Percentiles rank a stretch among this genome's conserved stretches.
phyloP scores from a whole-genome alignment of 1,284 basidiomycete species.

The Somion occarium region DNA sequence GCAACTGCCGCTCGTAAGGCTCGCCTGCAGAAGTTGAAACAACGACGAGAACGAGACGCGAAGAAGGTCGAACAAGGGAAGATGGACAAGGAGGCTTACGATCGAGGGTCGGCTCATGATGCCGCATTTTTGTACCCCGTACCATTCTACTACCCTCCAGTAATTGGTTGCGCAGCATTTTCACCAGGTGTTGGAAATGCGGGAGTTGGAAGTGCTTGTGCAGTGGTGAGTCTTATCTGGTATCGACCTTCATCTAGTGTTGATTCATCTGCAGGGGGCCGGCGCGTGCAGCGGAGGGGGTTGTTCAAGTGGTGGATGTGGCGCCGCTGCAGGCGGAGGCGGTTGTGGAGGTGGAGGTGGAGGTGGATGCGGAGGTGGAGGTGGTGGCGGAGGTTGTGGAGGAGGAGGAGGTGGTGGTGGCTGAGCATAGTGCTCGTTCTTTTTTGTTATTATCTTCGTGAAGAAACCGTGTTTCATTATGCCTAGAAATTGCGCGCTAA shows the following conservation, averaged over 20 bases:
- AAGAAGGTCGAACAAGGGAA: constrained; percentile 10
- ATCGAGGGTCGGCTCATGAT: constrained; percentile 9
- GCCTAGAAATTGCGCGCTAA: no score
- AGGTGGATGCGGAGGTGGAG: neutral
- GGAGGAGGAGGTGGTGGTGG: constrained; percentile 4
- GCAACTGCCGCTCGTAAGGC: neutral
- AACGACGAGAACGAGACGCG: constrained; percentile 16
- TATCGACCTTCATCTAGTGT: neutral
- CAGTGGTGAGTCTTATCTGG: constrained; percentile 5
- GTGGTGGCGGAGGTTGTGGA: neutral
- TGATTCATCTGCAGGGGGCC: neutral
- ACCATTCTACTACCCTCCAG: constrained; percentile 10
- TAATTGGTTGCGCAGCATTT: neutral
- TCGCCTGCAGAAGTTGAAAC: constrained; percentile 11
- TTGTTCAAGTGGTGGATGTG: constrained; percentile 1
- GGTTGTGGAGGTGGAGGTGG: constrained; percentile 4
- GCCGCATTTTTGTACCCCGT: constrained; percentile 17
- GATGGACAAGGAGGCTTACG: constrained; percentile 11
- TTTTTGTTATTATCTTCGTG: no score
- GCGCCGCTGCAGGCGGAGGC: constrained; percentile 2
- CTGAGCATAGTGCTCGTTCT: no score
- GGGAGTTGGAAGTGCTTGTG: constrained; percentile 1
- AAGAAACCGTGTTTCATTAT: no score
- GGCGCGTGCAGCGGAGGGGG: neutral
- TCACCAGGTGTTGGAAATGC: no score